Base-by-base conservation (phyloP, 129 eudicot genomes). In the Chrysanthemum makinoi region DNA sequence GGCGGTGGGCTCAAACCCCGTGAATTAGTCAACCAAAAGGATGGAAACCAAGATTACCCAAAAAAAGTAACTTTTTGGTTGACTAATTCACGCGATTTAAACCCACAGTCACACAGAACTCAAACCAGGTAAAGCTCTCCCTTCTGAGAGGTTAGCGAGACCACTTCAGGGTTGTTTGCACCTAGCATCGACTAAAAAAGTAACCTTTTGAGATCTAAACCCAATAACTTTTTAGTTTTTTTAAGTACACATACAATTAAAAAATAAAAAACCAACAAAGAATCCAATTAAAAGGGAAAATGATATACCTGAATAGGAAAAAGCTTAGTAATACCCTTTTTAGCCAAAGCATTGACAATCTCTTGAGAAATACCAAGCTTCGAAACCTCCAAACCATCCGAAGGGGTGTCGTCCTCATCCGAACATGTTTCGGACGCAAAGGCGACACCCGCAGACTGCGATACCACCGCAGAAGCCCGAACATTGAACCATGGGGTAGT, bases 271-370 rank as follows among this genome's bases (percentile, higher is more conserved):
- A 50, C 5, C 3, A 11, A 13, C n/a, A 50, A 50, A 50, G 4
- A 50, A 50, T 2, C 17, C 5, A 51, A 14, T 1, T 15, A 14
- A 51, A 51, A 50, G 11, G 1, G n/a, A 24, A 49, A 15, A n/a
- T 4, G 13, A 44, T 50, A 1, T 72, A 89, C 96, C 98, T 92
- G 98, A 83, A 92, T 89, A 19, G 96, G 98, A 66, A 92, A 92
- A 19, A 92, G 87, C 69, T 82, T 92, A 26, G 93, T 80, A 24
- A 92, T 92, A 3, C 98, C 98, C 82, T 77, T 87, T 6, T 62
- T 58, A 2, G 88, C 83, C 70, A 87, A 65, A 22, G 92, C 83
- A 3, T 77, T 17, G 16, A 92, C 95, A 70, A 92, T 83, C 70
- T 81, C 89, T 33, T 73, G 64, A 39, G 88, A 71, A 58, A 92